Conservation (phyloP, 140 eudicot genomes). For the Cichorium intybus region DNA sequence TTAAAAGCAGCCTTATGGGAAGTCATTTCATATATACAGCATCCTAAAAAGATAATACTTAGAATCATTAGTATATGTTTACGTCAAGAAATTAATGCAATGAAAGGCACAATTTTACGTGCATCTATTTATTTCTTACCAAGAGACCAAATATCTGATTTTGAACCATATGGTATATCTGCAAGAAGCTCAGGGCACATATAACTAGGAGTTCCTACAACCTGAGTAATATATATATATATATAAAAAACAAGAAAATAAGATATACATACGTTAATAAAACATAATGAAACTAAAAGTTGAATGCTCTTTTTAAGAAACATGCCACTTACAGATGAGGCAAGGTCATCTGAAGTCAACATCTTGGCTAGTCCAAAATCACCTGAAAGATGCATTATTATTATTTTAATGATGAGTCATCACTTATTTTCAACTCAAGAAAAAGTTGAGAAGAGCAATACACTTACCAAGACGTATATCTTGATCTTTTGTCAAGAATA, state of each 20-base stretch:
- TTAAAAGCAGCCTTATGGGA: constrained; percentile 93
- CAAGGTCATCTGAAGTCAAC: constrained; percentile 93
- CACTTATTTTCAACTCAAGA: constrained; percentile 11
- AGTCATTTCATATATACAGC: constrained; percentile 97
- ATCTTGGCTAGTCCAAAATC: constrained; percentile 98
- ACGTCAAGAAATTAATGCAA: constrained; percentile 5
- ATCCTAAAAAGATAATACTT: constrained; percentile 49
- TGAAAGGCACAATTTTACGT: constrained; percentile 5
- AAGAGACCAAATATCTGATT: constrained; percentile 96
- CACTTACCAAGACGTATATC: constrained; percentile 93
- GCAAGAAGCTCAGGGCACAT: constrained; percentile 99
- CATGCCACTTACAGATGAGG: constrained; percentile 79
- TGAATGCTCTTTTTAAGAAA: not conserved
- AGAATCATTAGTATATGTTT: constrained; percentile 13
- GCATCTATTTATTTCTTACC: constrained; percentile 46
- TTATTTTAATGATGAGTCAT: constrained; percentile 14
- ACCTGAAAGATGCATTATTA: constrained; percentile 52
- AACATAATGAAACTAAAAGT: constrained; percentile 3
- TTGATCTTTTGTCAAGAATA: constrained; percentile 89
- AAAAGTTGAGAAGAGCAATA: not conserved
- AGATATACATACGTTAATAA: constrained; percentile 3
- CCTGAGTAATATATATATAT: constrained; percentile 39
- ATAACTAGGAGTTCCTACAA: constrained; percentile 97
- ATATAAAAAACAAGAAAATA: constrained; percentile 16
- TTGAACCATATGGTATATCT: constrained; percentile 96